phyloP scores from a whole-genome alignment of 2,329 filamentous ascomycete species.

The Ophiocordyceps sinensis region DNA sequence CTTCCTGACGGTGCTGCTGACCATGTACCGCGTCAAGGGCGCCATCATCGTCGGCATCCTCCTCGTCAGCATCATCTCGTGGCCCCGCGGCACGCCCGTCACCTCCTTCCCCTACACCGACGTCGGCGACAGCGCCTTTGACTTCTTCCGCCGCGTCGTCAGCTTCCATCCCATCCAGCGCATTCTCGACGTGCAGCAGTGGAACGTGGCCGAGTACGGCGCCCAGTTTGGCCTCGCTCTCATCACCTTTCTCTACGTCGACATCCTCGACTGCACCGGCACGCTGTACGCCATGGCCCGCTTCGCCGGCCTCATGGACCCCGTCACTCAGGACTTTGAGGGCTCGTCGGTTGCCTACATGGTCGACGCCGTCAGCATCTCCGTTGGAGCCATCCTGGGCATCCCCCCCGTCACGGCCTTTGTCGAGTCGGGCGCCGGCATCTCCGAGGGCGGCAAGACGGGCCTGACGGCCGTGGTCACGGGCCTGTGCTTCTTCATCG shows the following conservation, averaged over 20 bases:
- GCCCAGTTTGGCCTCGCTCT: slow-evolving; percentile 71
- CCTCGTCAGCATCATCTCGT: slow-evolving; percentile 76
- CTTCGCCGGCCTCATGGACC: slow-evolving; percentile 67
- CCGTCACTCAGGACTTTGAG: slow-evolving; percentile 75
- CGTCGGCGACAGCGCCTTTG: slow-evolving; percentile 55
- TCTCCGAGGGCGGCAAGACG: slow-evolving; percentile 74
- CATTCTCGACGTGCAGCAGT: slow-evolving; percentile 58
- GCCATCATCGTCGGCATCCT: slow-evolving; percentile 74
- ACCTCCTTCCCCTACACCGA: slow-evolving; percentile 68
- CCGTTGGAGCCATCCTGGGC: slow-evolving; percentile 66
- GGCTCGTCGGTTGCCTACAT: slow-evolving; percentile 72
- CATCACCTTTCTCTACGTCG: slow-evolving; percentile 81
- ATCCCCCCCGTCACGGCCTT: slow-evolving; percentile 74
- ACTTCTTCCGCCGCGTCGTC: slow-evolving; percentile 82
- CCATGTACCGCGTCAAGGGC: slow-evolving; percentile 78
- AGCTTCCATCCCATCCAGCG: slow-evolving; percentile 65
- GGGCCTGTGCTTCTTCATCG: slow-evolving; percentile 73
- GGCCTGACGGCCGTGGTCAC: slow-evolving; percentile 70
- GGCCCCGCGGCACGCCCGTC: slow-evolving; percentile 62
- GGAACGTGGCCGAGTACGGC: slow-evolving; percentile 53
- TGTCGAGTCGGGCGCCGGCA: slow-evolving; percentile 79
- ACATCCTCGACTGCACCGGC: slow-evolving; percentile 76
- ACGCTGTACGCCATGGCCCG: slow-evolving; percentile 84
- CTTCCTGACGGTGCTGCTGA: slow-evolving; percentile 62
- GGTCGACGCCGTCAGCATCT: slow-evolving; percentile 66